Base-by-base conservation (phyloP, 2,329 filamentous ascomycete species). In the Microsporum canis region DNA sequence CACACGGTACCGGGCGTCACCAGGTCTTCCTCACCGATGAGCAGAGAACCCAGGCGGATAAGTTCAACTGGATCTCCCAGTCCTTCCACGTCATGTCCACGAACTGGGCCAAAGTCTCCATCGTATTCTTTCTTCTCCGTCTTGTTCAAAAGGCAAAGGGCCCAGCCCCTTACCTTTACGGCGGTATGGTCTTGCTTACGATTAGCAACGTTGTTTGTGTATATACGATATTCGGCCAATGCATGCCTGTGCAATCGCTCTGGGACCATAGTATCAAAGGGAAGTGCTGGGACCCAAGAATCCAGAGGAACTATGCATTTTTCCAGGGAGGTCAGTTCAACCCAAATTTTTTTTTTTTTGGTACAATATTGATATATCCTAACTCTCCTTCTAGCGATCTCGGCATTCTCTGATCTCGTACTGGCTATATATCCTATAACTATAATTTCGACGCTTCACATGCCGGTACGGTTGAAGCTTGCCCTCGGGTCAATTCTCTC, bases 71-170 rank as follows among this genome's bases (percentile, higher is more conserved):
- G 57, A 47, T 64, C 31, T 61, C 61, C 8, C 59, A 59, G 36
- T 58, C 61, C 3, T 61, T 63, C 23, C 59, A 63, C 49, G 57
- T 64, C 5, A 61, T 63, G 59, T 61, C 61, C 27, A 64, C 61
- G 29, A 64, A 63, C 36, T 63, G 59, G 61, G 61, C 61, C 14
- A 64, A 64, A 31, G 47, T 64, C 14, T 64, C 63, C 14, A 47
- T 64, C 51, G 59, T 51, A 6, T 29, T 64, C 27, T 64, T 64
- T 29, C 57, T 64, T 27, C 53, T 64, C 36, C 63, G 63, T n/a
- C 51, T 63, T n/a, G 43, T 64, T 36, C 49, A 60, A 38, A 53
- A 38, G 31, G 61, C 59, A 17, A 63, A 61, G 38, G 31, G 36
- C 3, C 59, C 57, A 23, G 60, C 31, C 33, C 49, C 39, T n/a